phyloP scores from a whole-genome alignment of 768 basidiomycete genomes.

The Clitopilus hobsonii region DNA sequence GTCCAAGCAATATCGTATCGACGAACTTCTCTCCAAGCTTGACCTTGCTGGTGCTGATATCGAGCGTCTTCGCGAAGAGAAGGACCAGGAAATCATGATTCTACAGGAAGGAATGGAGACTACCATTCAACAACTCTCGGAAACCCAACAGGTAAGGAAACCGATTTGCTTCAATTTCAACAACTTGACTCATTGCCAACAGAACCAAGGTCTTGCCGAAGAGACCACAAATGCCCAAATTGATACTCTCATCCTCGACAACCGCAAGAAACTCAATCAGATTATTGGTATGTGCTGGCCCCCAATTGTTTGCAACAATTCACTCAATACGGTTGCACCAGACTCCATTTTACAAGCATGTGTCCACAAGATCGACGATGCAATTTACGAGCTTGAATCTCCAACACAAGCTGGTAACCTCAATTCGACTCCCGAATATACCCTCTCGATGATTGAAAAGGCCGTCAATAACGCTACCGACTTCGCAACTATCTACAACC shows the following conservation, averaged over 20 bases:
- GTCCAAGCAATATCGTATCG: slow-evolving; percentile 96
- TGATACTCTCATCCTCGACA: slow-evolving; percentile 92
- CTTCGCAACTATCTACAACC: slow-evolving; percentile 91
- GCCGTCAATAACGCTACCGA: slow-evolving; percentile 92
- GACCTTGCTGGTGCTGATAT: slow-evolving; percentile 70
- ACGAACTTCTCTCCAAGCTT: slow-evolving; percentile 82
- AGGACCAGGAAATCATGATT: slow-evolving; percentile 94
- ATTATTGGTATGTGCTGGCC: slow-evolving; percentile 70
- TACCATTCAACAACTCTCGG: slow-evolving; percentile 83
- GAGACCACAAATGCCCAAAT: slow-evolving; percentile 96
- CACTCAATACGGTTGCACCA: slow-evolving; percentile 24
- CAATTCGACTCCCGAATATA: slow-evolving; percentile 98
- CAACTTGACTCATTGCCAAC: slow-evolving; percentile 11
- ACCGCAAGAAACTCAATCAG: slow-evolving; percentile 95
- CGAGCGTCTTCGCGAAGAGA: slow-evolving; percentile 86
- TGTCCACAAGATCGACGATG: slow-evolving; percentile 94
- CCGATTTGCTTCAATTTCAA: not conserved
- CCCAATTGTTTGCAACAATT: not conserved
- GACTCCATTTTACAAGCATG: slow-evolving; percentile 97
- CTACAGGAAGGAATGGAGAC: slow-evolving; percentile 94
- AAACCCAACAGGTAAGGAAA: slow-evolving; percentile 71
- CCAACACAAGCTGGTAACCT: slow-evolving; percentile 91
- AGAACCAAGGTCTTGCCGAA: slow-evolving; percentile 83
- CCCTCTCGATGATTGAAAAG: slow-evolving; percentile 97
- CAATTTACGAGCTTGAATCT: slow-evolving; percentile 96